phyloP scores from a whole-genome alignment of 2,329 filamentous ascomycete species.

The Neofusicoccum sp. region DNA sequence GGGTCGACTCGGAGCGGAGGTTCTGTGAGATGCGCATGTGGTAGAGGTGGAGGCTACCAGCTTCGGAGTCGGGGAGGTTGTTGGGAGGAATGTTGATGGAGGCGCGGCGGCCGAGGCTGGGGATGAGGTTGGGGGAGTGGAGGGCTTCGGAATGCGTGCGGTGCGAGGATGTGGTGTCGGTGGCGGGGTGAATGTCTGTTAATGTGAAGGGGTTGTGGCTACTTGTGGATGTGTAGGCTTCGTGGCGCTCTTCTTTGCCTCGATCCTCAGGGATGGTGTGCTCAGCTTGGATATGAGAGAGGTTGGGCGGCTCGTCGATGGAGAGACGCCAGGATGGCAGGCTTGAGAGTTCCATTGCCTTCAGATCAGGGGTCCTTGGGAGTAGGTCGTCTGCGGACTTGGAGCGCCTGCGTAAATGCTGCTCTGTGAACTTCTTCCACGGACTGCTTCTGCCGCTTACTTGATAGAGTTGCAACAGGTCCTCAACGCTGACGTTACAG shows the following conservation, averaged over 20 bases:
- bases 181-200: not conserved
- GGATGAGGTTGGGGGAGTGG: not conserved
- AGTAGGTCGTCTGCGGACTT: not conserved
- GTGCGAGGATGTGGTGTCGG: not conserved
- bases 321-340: not conserved
- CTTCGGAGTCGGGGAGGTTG: not conserved
- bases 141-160: not conserved
- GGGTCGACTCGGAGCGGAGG: slow-evolving; percentile 37
- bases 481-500: not conserved
- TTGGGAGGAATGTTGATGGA: slow-evolving; percentile 3
- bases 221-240: not conserved
- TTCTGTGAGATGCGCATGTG: slow-evolving; percentile 47
- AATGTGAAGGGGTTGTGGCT: not conserved
- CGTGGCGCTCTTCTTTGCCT: not conserved
- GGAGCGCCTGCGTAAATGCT: not conserved
- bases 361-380: not conserved
- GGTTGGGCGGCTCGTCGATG: not conserved
- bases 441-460: not conserved
- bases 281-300: not conserved
- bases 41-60: slow-evolving; percentile 36
- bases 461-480: not conserved
- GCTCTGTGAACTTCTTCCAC: slow-evolving; percentile 4
- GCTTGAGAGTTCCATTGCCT: not conserved
- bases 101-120: not conserved
- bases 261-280: not conserved